Base-by-base conservation (phyloP, 371 early-diverging fungal genomes). In the Mortierella sp. region DNA sequence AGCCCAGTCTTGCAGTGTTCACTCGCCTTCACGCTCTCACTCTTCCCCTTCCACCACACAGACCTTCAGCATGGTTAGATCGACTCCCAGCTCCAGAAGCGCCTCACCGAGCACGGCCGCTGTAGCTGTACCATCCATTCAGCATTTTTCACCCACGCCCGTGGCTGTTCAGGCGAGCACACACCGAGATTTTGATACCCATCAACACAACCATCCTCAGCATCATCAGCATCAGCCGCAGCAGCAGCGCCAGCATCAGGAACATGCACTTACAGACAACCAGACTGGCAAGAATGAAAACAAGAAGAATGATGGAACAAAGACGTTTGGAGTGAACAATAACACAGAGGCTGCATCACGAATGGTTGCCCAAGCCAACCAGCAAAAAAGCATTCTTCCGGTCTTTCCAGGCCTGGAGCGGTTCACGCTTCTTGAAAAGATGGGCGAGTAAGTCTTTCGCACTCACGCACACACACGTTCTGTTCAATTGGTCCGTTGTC, bases 401-500 rank as follows among this genome's bases (percentile, higher is more conserved):
- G 39, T 25, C 16, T 88, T 86, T 69, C 72, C 76, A 17, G 87
- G 84, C 17, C 60, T 90, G n/a, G 83, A 85, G 53, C 69, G 79
- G 24, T 90, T 82, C 60, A 65, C 53, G 19, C 57, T 90, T 16
- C 27, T 87, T 28, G 77, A 83, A 24, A 90, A 88, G 62, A 79
- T 90, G 77, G 91, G 91, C 71, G 91, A 89, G 91, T 88, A 86
- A 77, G 88, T 85, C 28, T 19, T 47, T 21, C 19, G 14, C 2
- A 19, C 14, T 50, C 17, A 50, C 44, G 29, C 51, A 37, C 24
- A 21, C 10, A 40, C 28, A 6, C 59, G 0, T 37, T 8, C 50
- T 25, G 14, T 27, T 27, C 19, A 17, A 8, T 47, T 28, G 0
- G 21, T 28, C 34, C n/a, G 29, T 49, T 25, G 27, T 39, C 24